Conservation (phyloP, 1,139 yeast species). For the Hyphopichia fennica region DNA sequence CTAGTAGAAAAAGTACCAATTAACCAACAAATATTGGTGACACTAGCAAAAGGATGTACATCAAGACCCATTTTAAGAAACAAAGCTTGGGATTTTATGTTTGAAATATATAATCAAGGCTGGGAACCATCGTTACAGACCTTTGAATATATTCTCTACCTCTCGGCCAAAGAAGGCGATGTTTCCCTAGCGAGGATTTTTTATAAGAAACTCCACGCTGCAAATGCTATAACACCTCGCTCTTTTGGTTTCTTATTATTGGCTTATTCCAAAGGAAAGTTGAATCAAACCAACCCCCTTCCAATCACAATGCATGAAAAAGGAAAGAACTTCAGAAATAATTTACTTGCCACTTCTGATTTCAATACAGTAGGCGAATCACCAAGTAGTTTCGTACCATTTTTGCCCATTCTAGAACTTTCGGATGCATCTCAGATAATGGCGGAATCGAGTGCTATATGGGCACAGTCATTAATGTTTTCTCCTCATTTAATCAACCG, state of each 20-base stretch:
- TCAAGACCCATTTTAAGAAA: slow-evolving; percentile 46
- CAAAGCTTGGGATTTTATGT: slow-evolving; percentile 77
- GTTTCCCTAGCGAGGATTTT: slow-evolving; percentile 71
- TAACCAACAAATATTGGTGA: slow-evolving; percentile 53
- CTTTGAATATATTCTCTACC: slow-evolving; percentile 66
- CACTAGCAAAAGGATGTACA: slow-evolving; percentile 75
- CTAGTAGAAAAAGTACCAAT: slow-evolving; percentile 23
- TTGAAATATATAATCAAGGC: slow-evolving; percentile 58
- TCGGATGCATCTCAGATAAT: slow-evolving; percentile 44
- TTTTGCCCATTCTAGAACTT: slow-evolving; percentile 59
- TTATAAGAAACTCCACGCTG: slow-evolving; percentile 53
- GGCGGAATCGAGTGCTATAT: slow-evolving; percentile 78
- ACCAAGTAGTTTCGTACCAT: slow-evolving; percentile 51
- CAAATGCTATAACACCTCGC: slow-evolving; percentile 35
- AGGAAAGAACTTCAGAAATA: slow-evolving; percentile 49
- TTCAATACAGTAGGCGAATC: slow-evolving; percentile 11
- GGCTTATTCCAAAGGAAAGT: slow-evolving; percentile 50
- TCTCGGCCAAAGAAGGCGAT: slow-evolving; percentile 82
- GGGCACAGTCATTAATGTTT: slow-evolving; percentile 53
- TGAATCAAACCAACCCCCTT: slow-evolving; percentile 24
- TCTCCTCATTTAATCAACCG: slow-evolving; percentile 44
- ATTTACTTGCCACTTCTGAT: slow-evolving; percentile 31
- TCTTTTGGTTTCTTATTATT: slow-evolving; percentile 56
- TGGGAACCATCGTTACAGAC: slow-evolving; percentile 53
- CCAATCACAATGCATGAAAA: slow-evolving; percentile 41